A percentile compares a stretch with the other conserved stretches of the same genome.
Conservation (phyloP, 257 asterid genomes). For the Solanum pinnatisectum region DNA sequence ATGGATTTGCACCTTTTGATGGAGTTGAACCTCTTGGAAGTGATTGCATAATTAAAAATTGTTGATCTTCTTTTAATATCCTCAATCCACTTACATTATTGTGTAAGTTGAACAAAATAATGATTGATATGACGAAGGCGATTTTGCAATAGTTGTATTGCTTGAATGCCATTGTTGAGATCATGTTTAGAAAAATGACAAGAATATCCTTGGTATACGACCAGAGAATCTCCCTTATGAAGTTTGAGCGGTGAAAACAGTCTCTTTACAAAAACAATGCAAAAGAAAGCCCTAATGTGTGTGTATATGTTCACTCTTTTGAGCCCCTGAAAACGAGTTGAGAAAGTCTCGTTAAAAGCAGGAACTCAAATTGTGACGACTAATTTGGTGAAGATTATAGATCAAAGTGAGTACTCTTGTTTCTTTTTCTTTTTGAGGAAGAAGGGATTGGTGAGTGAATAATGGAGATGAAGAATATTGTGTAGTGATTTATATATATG, state of each 20-base stretch:
- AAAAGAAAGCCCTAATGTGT: not conserved
- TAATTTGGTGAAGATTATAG: not conserved
- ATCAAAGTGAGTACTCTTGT: not conserved
- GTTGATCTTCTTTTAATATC: conserved; percentile 16
- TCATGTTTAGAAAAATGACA: not conserved
- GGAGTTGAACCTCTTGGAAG: conserved; percentile 43
- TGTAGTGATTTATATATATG: not conserved
- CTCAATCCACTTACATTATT: conserved; percentile 19
- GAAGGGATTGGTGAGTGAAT: not conserved
- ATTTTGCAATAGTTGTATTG: not conserved
- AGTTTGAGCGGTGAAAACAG: not conserved
- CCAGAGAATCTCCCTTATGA: accelerated
- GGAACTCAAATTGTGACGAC: not conserved
- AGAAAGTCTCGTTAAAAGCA: not conserved
- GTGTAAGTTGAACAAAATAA: not conserved
- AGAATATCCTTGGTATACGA: not conserved
- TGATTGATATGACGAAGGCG: not conserved
- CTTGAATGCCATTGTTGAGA: not conserved
- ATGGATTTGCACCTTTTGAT: conserved; percentile 30
- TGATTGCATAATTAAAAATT: conserved; percentile 22
- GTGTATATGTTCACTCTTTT: not conserved
- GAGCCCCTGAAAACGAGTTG: not conserved
- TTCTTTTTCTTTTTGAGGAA: not conserved
- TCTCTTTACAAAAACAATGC: not conserved
- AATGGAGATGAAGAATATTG: not conserved